phyloP scores from a whole-genome alignment of 2,329 filamentous ascomycete species.

The Rutstroemia sp. region DNA sequence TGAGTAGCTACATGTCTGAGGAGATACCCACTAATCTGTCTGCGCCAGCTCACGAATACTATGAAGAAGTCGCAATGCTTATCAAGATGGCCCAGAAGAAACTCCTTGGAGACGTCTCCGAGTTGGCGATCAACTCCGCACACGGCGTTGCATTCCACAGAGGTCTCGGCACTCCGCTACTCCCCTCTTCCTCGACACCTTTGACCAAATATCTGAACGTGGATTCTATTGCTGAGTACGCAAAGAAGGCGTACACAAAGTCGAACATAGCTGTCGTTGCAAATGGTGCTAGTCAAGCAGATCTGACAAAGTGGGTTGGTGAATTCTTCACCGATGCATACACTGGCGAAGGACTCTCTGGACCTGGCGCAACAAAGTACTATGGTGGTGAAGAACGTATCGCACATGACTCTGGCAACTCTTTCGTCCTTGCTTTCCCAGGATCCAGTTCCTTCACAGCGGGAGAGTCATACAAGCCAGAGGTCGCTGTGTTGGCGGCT shows the following conservation, averaged over 20 bases:
- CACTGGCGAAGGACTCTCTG: conserved; percentile 43
- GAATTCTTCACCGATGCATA: conserved; percentile 80
- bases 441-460: conserved; percentile 69
- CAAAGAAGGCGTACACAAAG: conserved; percentile 76
- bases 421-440: conserved; percentile 85
- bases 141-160: conserved; percentile 87
- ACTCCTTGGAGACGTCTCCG: conserved; percentile 52
- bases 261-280: conserved; percentile 86
- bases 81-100: conserved; percentile 73
- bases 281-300: conserved; percentile 71
- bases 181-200: conserved; percentile 64
- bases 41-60: conserved; percentile 71
- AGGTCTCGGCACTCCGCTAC: conserved; percentile 75
- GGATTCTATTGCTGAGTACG: conserved; percentile 66
- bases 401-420: conserved; percentile 68
- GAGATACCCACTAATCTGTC: not conserved
- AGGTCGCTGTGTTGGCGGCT: conserved; percentile 77
- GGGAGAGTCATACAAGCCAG: conserved; percentile 73
- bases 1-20: conserved; percentile 36
- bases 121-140: conserved; percentile 75
- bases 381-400: conserved; percentile 91
- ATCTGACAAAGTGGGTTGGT: conserved; percentile 81
- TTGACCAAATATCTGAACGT: conserved; percentile 75
- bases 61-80: conserved; percentile 75
- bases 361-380: conserved; percentile 70